Percentiles rank a stretch among this genome's conserved stretches.
Evolutionary conservation across 78 protist genomes (phyloP).

Genomic region (Isochrysis galbana): DNA sequence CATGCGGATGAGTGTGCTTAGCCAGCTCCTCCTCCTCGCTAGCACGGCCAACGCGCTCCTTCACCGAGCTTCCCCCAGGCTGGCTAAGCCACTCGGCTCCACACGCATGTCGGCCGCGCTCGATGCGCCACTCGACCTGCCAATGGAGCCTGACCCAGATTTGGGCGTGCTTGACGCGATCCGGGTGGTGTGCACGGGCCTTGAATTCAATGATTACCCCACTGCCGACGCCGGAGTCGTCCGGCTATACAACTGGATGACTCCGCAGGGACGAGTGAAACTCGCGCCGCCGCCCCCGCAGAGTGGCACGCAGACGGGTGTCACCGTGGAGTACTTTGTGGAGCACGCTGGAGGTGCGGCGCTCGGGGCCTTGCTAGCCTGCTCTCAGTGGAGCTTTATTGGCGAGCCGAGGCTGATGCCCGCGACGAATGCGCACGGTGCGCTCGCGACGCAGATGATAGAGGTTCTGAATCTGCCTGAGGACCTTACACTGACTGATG

Average conservation of each 20-base stretch:
- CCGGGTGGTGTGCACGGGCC: background rate
- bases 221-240: background rate
- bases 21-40: no score
- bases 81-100: no score
- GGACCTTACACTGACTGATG: background rate
- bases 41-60: no score
- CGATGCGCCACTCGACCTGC: no score
- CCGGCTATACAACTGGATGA: background rate
- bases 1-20: no score
- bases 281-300: background rate
- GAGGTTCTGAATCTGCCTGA: background rate
- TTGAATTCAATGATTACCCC: background rate
- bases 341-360: background rate
- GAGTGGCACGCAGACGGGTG: background rate
- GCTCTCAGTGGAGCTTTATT: background rate
- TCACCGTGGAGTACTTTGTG: background rate
- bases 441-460: background rate
- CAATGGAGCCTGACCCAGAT: background rate
- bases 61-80: no score
- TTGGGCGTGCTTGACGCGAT: background rate
- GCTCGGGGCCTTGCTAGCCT: background rate
- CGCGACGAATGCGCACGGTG: background rate
- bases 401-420: background rate
- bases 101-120: no score
- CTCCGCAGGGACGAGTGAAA: background rate